Evolutionary conservation across 257 asterid genomes (phyloP).

Genomic region (Coffea eugenioides): DNA sequence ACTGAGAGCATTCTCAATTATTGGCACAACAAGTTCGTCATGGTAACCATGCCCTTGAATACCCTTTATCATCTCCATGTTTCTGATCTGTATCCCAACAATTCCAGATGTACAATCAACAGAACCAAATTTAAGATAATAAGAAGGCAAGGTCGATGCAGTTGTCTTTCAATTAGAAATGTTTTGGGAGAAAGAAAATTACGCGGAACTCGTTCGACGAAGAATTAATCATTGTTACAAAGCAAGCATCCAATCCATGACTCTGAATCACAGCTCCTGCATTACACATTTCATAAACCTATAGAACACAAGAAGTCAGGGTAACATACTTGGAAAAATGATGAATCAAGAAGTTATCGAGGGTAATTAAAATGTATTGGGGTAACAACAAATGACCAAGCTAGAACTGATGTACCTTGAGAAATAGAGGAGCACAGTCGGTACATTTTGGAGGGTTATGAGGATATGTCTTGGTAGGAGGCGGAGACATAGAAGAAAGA

Average conservation of each 20-base stretch:
- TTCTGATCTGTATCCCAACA: constrained; percentile 47
- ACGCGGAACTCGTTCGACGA: constrained; percentile 79
- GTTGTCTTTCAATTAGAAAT: neutral
- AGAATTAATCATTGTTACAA: constrained; percentile 75
- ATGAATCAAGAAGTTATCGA: neutral
- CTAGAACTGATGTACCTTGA: constrained; percentile 48
- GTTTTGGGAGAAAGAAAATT: neutral
- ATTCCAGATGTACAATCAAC: neutral
- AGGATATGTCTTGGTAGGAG: constrained; percentile 70
- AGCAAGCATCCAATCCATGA: constrained; percentile 89
- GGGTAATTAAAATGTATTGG: no score
- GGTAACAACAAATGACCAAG: neutral
- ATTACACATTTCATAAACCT: constrained; percentile 81
- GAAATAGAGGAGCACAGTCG: constrained; percentile 78
- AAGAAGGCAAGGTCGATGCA: neutral
- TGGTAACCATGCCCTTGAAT: constrained; percentile 79
- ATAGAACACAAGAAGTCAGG: constrained; percentile 5
- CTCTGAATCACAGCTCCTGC: constrained; percentile 95
- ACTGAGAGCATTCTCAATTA: constrained; percentile 83
- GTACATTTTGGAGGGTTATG: constrained; percentile 79
- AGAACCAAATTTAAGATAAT: no score
- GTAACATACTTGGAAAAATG: neutral
- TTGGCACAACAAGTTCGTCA: constrained; percentile 82
- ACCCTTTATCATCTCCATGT: constrained; percentile 93
- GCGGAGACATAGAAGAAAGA: constrained; percentile 49